Percentiles rank a stretch among this genome's conserved stretches.
phyloP scores from a whole-genome alignment of 73 alveolate genomes.

The Stentor roeselii region DNA sequence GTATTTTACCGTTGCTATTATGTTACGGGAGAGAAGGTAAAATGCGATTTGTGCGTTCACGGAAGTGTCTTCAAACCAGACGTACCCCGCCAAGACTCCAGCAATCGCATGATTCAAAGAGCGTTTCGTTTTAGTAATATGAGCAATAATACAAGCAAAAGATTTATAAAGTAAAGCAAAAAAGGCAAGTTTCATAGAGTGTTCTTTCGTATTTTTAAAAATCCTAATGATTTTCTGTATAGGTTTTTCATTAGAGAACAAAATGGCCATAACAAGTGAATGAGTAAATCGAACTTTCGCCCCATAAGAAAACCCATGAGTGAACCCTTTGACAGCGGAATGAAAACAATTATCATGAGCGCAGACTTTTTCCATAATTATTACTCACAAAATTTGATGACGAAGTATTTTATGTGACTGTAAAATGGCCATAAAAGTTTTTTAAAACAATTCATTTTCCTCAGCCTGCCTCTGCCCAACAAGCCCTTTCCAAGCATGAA shows the following conservation, averaged over 20 bases:
- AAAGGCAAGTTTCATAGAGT: conserved; percentile 65
- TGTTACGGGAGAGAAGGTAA: conserved; percentile 59
- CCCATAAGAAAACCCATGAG: conserved; percentile 79
- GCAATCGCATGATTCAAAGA: conserved; percentile 59
- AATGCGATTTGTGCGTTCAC: conserved; percentile 67
- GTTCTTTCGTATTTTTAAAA: conserved; percentile 57
- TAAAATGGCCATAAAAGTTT: neutral
- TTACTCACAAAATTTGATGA: too few species aligned
- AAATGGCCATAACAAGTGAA: conserved; percentile 80
- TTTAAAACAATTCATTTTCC: neutral
- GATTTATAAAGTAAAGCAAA: conserved; percentile 65
- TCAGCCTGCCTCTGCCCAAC: neutral
- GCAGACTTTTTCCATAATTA: conserved; percentile 42
- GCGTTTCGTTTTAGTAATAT: conserved; percentile 31
- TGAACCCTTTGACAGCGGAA: conserved; percentile 68
- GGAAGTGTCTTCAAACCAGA: conserved; percentile 61
- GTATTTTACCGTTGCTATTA: conserved; percentile 51
- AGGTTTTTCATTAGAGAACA: conserved; percentile 58
- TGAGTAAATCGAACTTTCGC: conserved; percentile 75
- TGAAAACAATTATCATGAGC: conserved; percentile 45
- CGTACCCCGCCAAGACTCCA: conserved; percentile 60
- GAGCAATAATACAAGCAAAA: conserved; percentile 47
- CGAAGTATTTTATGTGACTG: neutral
- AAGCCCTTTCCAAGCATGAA: neutral
- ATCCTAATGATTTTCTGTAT: conserved; percentile 46